A percentile compares a stretch with the other conserved stretches of the same genome.
Conservation (phyloP, 2,329 filamentous ascomycete genomes). For the Pezicula carpinea region DNA sequence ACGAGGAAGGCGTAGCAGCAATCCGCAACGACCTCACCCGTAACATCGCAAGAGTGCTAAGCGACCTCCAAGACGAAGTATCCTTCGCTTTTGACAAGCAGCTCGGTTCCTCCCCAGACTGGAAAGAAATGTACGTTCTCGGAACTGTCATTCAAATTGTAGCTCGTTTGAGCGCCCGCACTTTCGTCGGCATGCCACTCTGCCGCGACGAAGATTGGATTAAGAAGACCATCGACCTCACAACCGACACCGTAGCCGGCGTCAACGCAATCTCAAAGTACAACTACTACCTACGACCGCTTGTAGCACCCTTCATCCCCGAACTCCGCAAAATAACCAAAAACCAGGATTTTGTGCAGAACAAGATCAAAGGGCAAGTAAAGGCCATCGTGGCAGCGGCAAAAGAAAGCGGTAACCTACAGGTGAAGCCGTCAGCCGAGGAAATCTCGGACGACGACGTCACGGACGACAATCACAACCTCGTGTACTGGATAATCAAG, state of each 20-base stretch:
- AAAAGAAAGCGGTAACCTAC: not conserved
- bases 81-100: conserved; percentile 5
- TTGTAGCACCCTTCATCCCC: conserved; percentile 6
- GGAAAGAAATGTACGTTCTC: conserved; percentile 20
- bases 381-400: not conserved
- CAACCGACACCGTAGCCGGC: conserved; percentile 13
- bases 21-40: conserved; percentile 9
- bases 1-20: not conserved
- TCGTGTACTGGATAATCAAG: conserved; percentile 5
- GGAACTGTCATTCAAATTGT: conserved; percentile 31
- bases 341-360: conserved; percentile 6
- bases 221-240: conserved; percentile 12
- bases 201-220: conserved; percentile 23
- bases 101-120: conserved; percentile 19
- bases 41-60: conserved; percentile 3
- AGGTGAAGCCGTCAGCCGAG: not conserved
- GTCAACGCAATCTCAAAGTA: conserved; percentile 13
- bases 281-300: conserved; percentile 6
- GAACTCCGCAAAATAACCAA: not conserved
- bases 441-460: not conserved
- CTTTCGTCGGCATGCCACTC: conserved; percentile 36
- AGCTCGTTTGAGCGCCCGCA: conserved; percentile 33
- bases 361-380: conserved; percentile 6
- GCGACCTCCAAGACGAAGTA: conserved; percentile 7
- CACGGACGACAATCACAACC: not conserved